phyloP scores from a whole-genome alignment of 2,329 filamentous ascomycete species.

The Diaporthe sp. region DNA sequence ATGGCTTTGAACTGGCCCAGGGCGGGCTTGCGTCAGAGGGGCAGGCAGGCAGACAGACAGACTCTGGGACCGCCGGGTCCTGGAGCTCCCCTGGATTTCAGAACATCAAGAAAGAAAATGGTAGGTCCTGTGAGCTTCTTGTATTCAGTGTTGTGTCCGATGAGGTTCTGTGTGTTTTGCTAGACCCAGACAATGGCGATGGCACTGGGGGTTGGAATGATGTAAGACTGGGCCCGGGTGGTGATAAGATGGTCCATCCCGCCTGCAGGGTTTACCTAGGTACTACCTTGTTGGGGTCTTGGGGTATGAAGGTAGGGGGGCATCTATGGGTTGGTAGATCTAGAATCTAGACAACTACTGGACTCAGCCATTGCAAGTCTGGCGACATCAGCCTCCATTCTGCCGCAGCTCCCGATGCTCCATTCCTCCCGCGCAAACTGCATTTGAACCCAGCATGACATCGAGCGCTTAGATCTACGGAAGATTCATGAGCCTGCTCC shows the following conservation, averaged over 20 bases:
- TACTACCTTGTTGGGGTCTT: not conserved
- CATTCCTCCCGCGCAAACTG: not conserved
- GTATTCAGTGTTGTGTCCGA: not conserved
- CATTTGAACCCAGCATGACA: constrained; percentile 9
- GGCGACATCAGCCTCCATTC: constrained; percentile 13
- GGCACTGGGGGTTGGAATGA: constrained; percentile 10
- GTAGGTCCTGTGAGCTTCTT: not conserved
- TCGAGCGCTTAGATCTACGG: not conserved
- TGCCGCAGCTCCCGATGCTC: constrained; percentile 20
- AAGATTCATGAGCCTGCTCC: constrained; percentile 18
- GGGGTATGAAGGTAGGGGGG: not conserved
- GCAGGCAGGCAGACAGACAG: not conserved
- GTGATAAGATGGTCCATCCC: not conserved
- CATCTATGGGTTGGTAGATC: not conserved
- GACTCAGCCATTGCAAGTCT: not conserved
- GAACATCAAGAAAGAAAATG: not conserved
- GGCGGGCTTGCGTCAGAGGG: not conserved
- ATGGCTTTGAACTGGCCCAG: constrained; percentile 23
- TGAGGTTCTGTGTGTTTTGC: not conserved
- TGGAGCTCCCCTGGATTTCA: not conserved
- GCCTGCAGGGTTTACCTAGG: not conserved
- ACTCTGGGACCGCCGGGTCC: constrained; percentile 18
- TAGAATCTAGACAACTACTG: not conserved
- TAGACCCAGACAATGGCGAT: not conserved
- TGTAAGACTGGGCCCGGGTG: not conserved